Conservation (phyloP, 2,329 filamentous ascomycete species). For the Penicillium nordicum region DNA sequence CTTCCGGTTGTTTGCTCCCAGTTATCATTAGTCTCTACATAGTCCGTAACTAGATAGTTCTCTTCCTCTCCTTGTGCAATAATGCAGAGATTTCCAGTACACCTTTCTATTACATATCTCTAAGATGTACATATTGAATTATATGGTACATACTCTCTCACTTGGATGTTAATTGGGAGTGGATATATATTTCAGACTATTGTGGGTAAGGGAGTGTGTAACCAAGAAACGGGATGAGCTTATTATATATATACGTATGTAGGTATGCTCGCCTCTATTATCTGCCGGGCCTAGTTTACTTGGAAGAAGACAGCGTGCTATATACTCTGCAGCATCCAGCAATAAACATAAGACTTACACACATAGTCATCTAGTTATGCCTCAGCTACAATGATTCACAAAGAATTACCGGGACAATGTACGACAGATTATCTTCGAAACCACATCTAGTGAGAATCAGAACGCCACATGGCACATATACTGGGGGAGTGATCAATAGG, state of each 20-base stretch:
- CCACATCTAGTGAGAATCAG: constrained; percentile 23
- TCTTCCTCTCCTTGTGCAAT: too few relatives aligned
- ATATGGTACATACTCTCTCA: too few relatives aligned
- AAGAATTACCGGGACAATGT: not conserved
- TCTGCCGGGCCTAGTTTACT: not conserved
- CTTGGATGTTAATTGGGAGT: not conserved
- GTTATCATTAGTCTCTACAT: too few relatives aligned
- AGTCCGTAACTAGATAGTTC: too few relatives aligned
- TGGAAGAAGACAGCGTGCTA: not conserved
- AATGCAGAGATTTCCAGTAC: too few relatives aligned
- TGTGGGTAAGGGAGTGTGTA: too few relatives aligned
- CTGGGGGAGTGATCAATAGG: constrained; percentile 8
- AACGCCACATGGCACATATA: constrained; percentile 22
- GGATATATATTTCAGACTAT: not conserved
- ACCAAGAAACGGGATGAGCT: not conserved
- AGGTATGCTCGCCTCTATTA: not conserved
- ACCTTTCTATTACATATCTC: too few relatives aligned
- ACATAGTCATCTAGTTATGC: not conserved
- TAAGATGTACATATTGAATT: not conserved
- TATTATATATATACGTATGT: too few relatives aligned
- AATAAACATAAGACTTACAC: not conserved
- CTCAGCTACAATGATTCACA: not conserved
- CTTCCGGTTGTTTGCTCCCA: too few relatives aligned
- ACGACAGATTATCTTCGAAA: constrained; percentile 15
- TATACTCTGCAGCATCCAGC: not conserved